Evolutionary conservation across 2,329 filamentous ascomycete genomes (phyloP).

Genomic region (Trichoderma sp.): DNA sequence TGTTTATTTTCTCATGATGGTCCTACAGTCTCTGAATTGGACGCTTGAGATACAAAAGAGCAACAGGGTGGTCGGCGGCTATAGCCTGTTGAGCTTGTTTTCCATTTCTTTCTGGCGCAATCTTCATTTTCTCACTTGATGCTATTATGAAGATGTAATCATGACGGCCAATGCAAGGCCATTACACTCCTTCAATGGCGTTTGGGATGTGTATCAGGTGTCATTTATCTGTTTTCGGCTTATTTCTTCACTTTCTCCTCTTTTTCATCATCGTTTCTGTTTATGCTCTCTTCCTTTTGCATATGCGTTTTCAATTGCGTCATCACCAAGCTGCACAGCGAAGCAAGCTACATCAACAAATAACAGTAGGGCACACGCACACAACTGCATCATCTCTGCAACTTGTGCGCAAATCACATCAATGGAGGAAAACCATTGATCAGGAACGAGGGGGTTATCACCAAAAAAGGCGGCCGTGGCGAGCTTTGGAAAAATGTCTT

Average conservation of each 20-base stretch:
- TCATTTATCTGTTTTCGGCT: constrained; percentile 20
- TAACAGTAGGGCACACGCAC: neutral
- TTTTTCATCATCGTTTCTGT: constrained; percentile 18
- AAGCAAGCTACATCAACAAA: constrained; percentile 11
- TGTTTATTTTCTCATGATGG: neutral
- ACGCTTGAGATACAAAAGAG: neutral
- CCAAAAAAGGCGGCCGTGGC: constrained; percentile 20
- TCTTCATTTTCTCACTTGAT: constrained; percentile 19
- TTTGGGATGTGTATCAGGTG: constrained; percentile 34
- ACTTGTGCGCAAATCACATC: constrained; percentile 10
- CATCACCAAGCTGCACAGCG: constrained; percentile 13
- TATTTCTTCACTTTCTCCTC: neutral
- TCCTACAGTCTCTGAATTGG: neutral
- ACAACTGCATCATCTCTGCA: neutral
- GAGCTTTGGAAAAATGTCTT: constrained; percentile 20
- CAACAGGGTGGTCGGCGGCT: neutral
- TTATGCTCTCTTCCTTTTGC: constrained; percentile 1
- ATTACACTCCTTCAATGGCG: constrained; percentile 41
- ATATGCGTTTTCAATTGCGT: neutral
- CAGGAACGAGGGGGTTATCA: neutral
- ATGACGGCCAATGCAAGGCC: constrained; percentile 36
- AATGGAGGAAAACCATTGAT: neutral
- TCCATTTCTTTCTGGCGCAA: neutral
- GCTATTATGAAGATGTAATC: constrained; percentile 38
- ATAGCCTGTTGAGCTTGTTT: neutral